phyloP scores from a whole-genome alignment of 768 basidiomycete species.

The Amanita rubescens region DNA sequence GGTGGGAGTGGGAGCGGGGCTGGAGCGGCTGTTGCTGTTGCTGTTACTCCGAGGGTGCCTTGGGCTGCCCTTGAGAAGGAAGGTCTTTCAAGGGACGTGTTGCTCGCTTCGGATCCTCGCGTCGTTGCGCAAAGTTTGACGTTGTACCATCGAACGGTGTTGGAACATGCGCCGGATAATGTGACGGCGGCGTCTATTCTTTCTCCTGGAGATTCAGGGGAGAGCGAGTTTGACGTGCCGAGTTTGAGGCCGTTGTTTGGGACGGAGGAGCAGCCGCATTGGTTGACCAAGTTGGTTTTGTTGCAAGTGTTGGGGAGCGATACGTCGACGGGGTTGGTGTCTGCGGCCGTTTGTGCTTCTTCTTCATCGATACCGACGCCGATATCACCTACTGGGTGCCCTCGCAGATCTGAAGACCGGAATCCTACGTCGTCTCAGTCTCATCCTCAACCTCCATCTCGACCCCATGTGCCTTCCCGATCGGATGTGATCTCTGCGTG shows the following conservation, averaged over 20 bases:
- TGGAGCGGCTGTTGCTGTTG: conserved; percentile 21
- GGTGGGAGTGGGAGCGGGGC: neutral
- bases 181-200: conserved; percentile 41
- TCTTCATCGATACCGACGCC: neutral
- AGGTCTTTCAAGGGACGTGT: conserved; percentile 60
- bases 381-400: neutral
- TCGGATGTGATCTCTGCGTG: conserved; percentile 69
- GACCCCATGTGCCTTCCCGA: conserved; percentile 38
- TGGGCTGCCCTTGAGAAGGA: conserved; percentile 52
- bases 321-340: conserved; percentile 25
- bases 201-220: conserved; percentile 11
- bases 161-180: conserved; percentile 47
- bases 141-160: conserved; percentile 47
- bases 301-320: conserved; percentile 65
- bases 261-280: conserved; percentile 65
- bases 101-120: conserved; percentile 55
- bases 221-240: conserved; percentile 9
- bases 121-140: conserved; percentile 58
- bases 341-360: neutral
- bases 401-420: conserved; percentile 27
- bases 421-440: no score
- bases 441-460: no score
- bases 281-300: conserved; percentile 70
- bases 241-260: conserved; percentile 45
- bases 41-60: conserved; percentile 22